Evolutionary conservation across 2,329 filamentous ascomycete genomes (phyloP), one percentile per base, ranked within the genome.

Genomic region (Nemania diffusa): DNA sequence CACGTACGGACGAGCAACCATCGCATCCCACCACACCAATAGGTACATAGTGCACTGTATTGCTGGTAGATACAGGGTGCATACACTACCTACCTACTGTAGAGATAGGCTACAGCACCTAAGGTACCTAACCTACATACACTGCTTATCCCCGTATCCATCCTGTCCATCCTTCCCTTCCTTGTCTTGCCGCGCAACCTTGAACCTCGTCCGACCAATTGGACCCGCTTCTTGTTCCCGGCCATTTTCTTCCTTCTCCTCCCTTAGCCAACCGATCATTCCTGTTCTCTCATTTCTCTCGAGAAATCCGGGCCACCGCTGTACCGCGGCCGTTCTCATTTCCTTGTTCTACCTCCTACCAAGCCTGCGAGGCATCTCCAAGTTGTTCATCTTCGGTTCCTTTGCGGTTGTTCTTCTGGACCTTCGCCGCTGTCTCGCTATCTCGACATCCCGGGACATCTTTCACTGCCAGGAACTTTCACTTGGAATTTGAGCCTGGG

Each of bases 241-340:
- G 48, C 37, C 32, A n/a, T 57, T 67, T 67, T 52, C 27, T 58
- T 51, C 55, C 55, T 58, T 48, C 64, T 65, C 64, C 60, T 64
- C 61, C 40, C 57, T 57, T 46, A 17, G 24, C 52, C 52, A 61
- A 34, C 62, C 62, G 52, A 48, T 55, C 51, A n/a, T 40, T 60
- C 27, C 37, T 26, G 17, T 32, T 57, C 61, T 37, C 42, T 61
- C 44, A 40, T 62, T 59, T 69, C 58, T 59, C 32, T 64, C 59
- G 64, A 66, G 58, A 59, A 56, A 61, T 57, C 51, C 50, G 51
- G 60, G 55, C 52, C 63, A 64, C 61, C 44, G 55, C 59, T 64
- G 65, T 59, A 48, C 44, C 20, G 67, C 62, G 60, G 59, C 64
- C 56, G 52, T 58, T 61, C 62, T 55, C 59, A 34, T 53, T 57